These are phyloP conservation scores for Salix exigua DNA, from an alignment of 345 rosid species.

Conservation along the genomic window DNA sequence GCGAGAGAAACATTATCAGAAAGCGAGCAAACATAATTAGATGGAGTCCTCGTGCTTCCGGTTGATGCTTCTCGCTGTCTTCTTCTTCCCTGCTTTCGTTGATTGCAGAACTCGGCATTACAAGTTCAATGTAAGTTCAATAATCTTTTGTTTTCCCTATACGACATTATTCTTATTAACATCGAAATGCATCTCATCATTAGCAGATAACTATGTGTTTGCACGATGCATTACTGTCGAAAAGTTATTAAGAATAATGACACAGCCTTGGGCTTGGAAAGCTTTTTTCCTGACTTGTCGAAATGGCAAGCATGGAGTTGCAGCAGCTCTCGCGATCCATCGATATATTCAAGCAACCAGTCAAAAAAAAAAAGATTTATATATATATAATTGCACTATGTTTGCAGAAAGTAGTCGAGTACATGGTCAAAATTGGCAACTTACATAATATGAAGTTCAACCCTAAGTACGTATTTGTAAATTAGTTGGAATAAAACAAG, in stretches of 20 bases:
- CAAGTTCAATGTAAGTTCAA: slow-evolving; percentile 34
- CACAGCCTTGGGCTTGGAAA: not conserved
- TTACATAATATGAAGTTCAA: not conserved
- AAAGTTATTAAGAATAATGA: no score
- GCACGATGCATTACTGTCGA: not conserved
- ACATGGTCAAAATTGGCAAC: not conserved
- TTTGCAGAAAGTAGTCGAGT: not conserved
- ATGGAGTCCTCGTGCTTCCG: slow-evolving; percentile 29
- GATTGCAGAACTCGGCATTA: slow-evolving; percentile 36
- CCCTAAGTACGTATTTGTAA: not conserved
- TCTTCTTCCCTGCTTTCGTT: slow-evolving; percentile 27
- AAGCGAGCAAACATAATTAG: not conserved
- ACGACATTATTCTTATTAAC: not conserved
- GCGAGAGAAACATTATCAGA: not conserved
- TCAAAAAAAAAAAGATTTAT: not conserved
- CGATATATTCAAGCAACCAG: not conserved
- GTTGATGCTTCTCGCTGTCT: slow-evolving; percentile 16
- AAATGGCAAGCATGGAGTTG: not conserved
- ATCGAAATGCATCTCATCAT: not conserved
- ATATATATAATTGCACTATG: not conserved
- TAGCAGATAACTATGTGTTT: not conserved
- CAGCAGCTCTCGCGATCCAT: not conserved
- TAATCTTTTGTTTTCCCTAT: no score
- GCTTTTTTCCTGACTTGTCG: not conserved
- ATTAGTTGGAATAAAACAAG: no score